A percentile compares a stretch with the other conserved stretches of the same genome.
Conservation (phyloP, 441 rosid genomes). For the Brassica hybrid region DNA sequence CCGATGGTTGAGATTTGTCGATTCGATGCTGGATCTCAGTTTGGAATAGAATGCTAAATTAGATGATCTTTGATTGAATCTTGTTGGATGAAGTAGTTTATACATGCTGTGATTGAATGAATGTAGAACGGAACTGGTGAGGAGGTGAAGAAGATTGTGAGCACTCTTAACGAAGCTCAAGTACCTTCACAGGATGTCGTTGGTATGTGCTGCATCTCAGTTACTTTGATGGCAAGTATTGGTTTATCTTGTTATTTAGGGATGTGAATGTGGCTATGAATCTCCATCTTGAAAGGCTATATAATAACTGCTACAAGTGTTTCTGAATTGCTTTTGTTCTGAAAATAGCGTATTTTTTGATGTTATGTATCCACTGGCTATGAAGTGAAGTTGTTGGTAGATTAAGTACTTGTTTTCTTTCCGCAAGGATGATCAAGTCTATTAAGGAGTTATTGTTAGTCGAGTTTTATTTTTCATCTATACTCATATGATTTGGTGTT, state of each 20-base stretch:
- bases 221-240: not conserved
- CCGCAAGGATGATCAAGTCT: not conserved
- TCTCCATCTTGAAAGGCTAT: not conserved
- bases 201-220: conserved; percentile 45
- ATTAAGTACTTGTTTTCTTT: not conserved
- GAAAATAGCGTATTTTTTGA: not conserved
- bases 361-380: not conserved
- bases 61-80: conserved; percentile 15
- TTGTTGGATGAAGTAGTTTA: not conserved
- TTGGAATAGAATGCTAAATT: not conserved
- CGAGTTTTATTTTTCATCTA: not conserved
- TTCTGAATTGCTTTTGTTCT: conserved; percentile 3
- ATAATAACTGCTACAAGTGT: not conserved
- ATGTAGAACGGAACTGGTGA: conserved; percentile 72
- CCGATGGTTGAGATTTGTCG: not conserved
- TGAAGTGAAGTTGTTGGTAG: not conserved
- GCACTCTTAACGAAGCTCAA: conserved; percentile 56
- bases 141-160: conserved; percentile 75
- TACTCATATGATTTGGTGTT: not conserved
- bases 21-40: conserved; percentile 21
- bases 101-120: conserved; percentile 4
- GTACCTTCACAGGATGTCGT: conserved; percentile 69
- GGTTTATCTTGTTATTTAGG: not conserved
- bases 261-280: not conserved
- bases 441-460: not conserved